Evolutionary conservation across 1,284 basidiomycete species (phyloP), one percentile per base, ranked within the genome.

Genomic region (Cutaneotrichosporon arboriforme): DNA sequence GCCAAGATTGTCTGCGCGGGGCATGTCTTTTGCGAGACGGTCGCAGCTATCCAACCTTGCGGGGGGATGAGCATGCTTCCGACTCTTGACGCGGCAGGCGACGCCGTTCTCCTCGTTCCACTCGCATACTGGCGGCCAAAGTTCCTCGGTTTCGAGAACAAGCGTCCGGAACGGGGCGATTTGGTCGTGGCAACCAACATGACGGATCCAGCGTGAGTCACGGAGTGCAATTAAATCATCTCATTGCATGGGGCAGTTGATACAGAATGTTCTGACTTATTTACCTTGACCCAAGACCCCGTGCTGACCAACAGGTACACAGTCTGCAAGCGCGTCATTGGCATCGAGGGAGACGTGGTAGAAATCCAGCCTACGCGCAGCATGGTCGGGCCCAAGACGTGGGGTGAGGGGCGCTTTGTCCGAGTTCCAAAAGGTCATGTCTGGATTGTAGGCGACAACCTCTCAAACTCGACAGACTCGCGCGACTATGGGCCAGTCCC

Each of bases 401-500:
- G 50, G 49, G 44, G 44, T 13, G 43, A 40, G 44, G 64, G 61
- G 3, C 85, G 86, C 60, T 88, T 88, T 64, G 80, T 89, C 15
- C 70, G 84, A 23, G 76, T 93, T 8, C 89, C 90, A 1, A 81
- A 81, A 63, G 88, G 88, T 2, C 87, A 92, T 71, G 73, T 97
- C n/a, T 98, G 93, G 93, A 78, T 96, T 40, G 82, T 80, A 23
- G 94, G 94, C 13, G 94, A 98, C 77, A 98, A 98, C 64, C 78
- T 87, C 52, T 79, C 81, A 26, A 82, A 81, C 62, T 92, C 90
- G 40, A 83, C 84, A 9, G 94, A 97, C 74, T 97, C 91, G 23
- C 80, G 93, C 52, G 77, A 81, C 39, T 97, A 97, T 74, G 94
- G 94, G 0, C 93, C 94, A 7, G 86, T 98, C 1, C 86, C 94